Evolutionary conservation across 768 basidiomycete species (phyloP), one percentile per base, ranked within the genome.

Genomic region (Daedalea quercina): DNA sequence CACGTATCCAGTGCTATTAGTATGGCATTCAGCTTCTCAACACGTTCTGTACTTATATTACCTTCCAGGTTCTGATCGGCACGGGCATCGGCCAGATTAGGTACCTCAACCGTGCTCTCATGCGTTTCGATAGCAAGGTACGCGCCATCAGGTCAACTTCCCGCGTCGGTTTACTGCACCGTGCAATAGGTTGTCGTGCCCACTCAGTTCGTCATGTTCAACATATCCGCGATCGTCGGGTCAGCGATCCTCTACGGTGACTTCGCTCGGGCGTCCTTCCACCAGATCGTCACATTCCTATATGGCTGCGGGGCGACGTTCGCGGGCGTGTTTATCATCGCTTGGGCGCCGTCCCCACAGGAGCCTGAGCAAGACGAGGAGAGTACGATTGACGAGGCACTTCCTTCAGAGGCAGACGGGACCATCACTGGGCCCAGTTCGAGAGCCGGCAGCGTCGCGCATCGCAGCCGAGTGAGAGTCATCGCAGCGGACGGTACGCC

Each of bases 191-290:
- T 85, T 49, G 94, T 97, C 23, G 91, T 98, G 57, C 95, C 94
- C 3, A 85, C 85, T 13, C 94, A 97, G 73, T 98, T 96, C 66
- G 92, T 95, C 26, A 76, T 93, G 52, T 98, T 98, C 73, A 94
- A 90, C 23, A 75, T 98, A 33, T 92, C 90, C 3, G 92, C 91
- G 3, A 94, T 99, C 59, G 73, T 90, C 51, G 95, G 94, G 24
- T 94, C 92, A 3, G 92, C 90, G 1, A 85, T 99, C 15, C 77
- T 99, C 1, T 99, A 95, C 64, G 87, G 90, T 23, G 95, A 99
- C 67, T 99, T 99, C 71, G 77, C 81, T 58, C 81, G 80, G 55
- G 84, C 90, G 12, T 78, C 80, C 9, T 88, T 93, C 65, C 87
- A 93, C 65, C 81, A 87, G 62, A 78, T 89, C 54, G 74, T 92